Conservation (phyloP, 345 rosid species). For the Eucalyptus coolabah region DNA sequence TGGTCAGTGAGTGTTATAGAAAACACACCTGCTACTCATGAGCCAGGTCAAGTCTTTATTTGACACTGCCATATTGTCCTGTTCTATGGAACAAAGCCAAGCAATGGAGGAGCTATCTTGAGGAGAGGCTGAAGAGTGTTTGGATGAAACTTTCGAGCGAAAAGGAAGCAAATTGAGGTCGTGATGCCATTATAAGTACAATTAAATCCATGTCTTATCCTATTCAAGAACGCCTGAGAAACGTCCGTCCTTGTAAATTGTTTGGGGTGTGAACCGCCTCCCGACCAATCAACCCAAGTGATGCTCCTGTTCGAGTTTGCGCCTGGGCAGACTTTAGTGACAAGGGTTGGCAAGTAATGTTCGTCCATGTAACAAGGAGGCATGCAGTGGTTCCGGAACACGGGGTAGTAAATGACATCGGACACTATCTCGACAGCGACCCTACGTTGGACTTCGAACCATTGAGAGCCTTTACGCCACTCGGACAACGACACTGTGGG, state of each 20-base stretch:
- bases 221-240: constrained; percentile 36
- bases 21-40: background rate
- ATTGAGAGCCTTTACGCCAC: constrained; percentile 91
- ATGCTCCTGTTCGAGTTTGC: constrained; percentile 56
- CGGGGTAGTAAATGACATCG: constrained; percentile 36
- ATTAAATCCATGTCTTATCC: constrained; percentile 25
- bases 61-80: background rate
- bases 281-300: constrained; percentile 82
- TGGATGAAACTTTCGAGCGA: constrained; percentile 72
- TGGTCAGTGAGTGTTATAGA: background rate
- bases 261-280: constrained; percentile 68
- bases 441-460: constrained; percentile 64
- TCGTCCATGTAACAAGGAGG: constrained; percentile 61
- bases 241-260: constrained; percentile 32
- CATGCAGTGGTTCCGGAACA: constrained; percentile 42
- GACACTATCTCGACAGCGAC: constrained; percentile 54
- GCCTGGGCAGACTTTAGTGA: constrained; percentile 9
- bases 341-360: constrained; percentile 71
- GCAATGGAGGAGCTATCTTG: constrained; percentile 30
- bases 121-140: constrained; percentile 44
- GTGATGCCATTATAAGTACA: constrained; percentile 45
- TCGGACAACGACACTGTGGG: constrained; percentile 32
- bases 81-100: constrained; percentile 5
- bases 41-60: background rate
- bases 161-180: constrained; percentile 48